These are phyloP conservation scores for Microbotryum intermedium DNA, from an alignment of 1,284 basidiomycete genomes.

Conservation along the genomic window DNA sequence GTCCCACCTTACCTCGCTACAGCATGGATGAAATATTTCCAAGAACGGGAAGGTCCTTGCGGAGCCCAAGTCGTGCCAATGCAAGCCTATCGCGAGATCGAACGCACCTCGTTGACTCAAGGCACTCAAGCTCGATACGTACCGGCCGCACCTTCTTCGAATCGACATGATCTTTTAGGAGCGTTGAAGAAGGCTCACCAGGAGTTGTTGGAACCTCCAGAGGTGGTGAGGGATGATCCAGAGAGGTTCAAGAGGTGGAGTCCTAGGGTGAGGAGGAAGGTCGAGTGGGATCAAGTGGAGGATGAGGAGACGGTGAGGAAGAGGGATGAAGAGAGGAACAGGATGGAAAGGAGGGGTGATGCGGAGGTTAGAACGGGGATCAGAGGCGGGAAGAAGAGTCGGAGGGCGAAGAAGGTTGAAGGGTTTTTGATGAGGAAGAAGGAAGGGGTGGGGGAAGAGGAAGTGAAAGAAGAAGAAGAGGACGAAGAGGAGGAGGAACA, in stretches of 20 bases:
- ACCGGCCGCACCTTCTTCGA: slow-evolving; percentile 50
- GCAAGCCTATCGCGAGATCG: slow-evolving; percentile 57
- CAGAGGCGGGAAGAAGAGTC: slow-evolving; percentile 34
- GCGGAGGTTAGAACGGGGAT: slow-evolving; percentile 43
- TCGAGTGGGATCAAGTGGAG: slow-evolving; percentile 60
- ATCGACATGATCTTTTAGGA: slow-evolving; percentile 51
- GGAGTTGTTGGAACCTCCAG: slow-evolving; percentile 61
- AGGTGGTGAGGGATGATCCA: slow-evolving; percentile 48
- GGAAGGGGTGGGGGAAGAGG: slow-evolving; percentile 18
- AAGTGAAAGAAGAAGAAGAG: slow-evolving; percentile 33
- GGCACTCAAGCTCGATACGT: slow-evolving; percentile 42
- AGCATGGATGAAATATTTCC: slow-evolving; percentile 61
- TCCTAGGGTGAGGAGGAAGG: slow-evolving; percentile 52
- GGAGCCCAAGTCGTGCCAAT: slow-evolving; percentile 55
- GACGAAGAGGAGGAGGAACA: neutral
- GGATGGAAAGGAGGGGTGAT: slow-evolving; percentile 44
- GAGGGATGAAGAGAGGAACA: neutral
- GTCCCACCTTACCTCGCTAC: slow-evolving; percentile 50
- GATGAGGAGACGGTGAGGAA: slow-evolving; percentile 14
- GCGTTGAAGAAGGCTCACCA: slow-evolving; percentile 60
- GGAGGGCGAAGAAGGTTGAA: neutral
- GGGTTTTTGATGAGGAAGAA: neutral
- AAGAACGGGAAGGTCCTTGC: slow-evolving; percentile 31
- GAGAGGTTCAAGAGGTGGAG: slow-evolving; percentile 57
- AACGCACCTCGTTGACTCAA: slow-evolving; percentile 31